Base-by-base conservation (phyloP, 106 monocot species). In the Apostasia shenzhenica region DNA sequence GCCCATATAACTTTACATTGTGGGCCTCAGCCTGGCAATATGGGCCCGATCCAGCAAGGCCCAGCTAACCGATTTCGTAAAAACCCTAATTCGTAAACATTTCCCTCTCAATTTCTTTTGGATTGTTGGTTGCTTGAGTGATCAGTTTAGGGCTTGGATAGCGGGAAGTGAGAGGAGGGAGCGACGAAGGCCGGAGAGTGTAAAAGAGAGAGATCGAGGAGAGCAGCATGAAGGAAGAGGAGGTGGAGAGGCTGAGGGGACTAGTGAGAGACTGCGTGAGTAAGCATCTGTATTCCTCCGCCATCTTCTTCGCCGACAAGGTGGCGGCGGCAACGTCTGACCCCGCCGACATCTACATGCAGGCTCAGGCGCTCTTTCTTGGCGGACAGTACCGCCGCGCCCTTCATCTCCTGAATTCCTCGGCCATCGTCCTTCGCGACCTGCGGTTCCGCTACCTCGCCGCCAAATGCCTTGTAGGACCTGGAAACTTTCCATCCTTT, bases 291-390 rank as follows among this genome's bases (percentile, higher is more conserved):
- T 99, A 99, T 81, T 84, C 89, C 7, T 90, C 99, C 37, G 93
- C 99, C 66, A 93, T 93, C 58, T 99, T 99, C 87, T 93, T 90
- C 80, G 85, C 99, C 57, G 99, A 90, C 69, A 89, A 90, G 80
- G 99, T 93, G 67, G 99, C 93, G 37, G 82, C 87, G 42, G 78
- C 83, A 53, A 93, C 93, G 8, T 76, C 63, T 59, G 99, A 99
- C 54, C 82, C 99, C 50, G 85, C 89, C 74, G 99, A 99, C 83
- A 72, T 99, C 75, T 99, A 99, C 87, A 93, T 99, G 99, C 85
- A 87, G 77, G 99, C 99, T 6, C 99, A 99, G 78, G 99, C 99
- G 4, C 93, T 99, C 43, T 90, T 88, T 69, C 88, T 99, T 61
- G 99, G 79, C 59, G 81, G 90, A 75, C 89, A 99, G 38, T 85